Base-by-base conservation (phyloP, 2,329 filamentous ascomycete genomes). In the Aaosphaeria arxii region DNA sequence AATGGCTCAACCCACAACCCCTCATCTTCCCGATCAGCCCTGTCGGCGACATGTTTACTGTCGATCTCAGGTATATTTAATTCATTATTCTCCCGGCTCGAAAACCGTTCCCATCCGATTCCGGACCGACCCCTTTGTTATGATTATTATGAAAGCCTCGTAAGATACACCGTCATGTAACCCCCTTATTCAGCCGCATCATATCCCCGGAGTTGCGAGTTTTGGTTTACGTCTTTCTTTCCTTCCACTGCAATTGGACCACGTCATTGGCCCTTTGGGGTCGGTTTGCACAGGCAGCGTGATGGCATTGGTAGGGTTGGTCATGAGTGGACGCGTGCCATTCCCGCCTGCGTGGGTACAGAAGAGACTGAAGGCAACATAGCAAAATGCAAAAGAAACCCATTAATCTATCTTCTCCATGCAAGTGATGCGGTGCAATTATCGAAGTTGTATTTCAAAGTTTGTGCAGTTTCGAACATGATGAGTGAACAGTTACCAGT, bases 81-180 rank as follows among this genome's bases (percentile, higher is more conserved):
- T 24, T 24, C 17, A 24, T 24, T 24, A 24, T 24, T 24, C 17
- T 24, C 17, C 17, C 17, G 17, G 17, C 17, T 24, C 17, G 17
- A 24, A 24, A 24, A 24, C 17, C 17, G 17, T 36, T 36, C 33
- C 33, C 9, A 36, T 36, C 33, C 33, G 33, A 36, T 36, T 36
- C 55, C 47, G 48, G 48, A 53, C 50, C 17, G 17, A 24, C 57
- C 63, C 61, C 57, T 58, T 54, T 57, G 56, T 61, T 57, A 69
- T 60, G 64, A 66, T 58, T 61, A 51, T 56, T 58, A 68, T 61
- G 61, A 63, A 46, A 67, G 59, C 66, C 67, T 69, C 54, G 56
- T 56, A 67, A 61, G 66, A 71, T 71, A 66, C 68, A 70, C 67
- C 68, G 67, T 71, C 67, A 64, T 70, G 67, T 71, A 70, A 64